These are phyloP conservation scores for Byssoonygena ceratinophila DNA, from an alignment of 2,329 filamentous ascomycete species.

Conservation along the genomic window DNA sequence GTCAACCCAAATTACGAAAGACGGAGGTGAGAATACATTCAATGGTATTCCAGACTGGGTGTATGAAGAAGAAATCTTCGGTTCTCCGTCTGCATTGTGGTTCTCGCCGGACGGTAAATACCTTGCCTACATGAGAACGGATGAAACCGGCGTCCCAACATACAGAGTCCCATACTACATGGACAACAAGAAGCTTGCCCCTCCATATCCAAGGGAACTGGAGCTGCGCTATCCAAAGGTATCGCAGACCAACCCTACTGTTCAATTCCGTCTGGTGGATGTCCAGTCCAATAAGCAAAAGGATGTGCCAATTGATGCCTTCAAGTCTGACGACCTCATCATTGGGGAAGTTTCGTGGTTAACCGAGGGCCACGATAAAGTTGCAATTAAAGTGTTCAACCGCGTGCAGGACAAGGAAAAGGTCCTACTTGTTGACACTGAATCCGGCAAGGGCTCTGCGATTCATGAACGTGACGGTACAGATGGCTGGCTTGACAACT, in stretches of 20 bases:
- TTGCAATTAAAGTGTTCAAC: slow-evolving; percentile 58
- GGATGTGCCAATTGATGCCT: slow-evolving; percentile 46
- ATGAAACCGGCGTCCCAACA: slow-evolving; percentile 60
- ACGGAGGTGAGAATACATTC: slow-evolving; percentile 73
- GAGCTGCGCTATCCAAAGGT: slow-evolving; percentile 60
- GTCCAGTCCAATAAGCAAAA: slow-evolving; percentile 40
- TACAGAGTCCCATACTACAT: slow-evolving; percentile 59
- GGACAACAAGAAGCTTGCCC: slow-evolving; percentile 46
- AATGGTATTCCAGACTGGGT: slow-evolving; percentile 96
- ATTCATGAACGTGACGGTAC: slow-evolving; percentile 49
- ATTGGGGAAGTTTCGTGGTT: slow-evolving; percentile 60
- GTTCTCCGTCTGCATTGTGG: slow-evolving; percentile 69
- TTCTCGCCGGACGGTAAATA: slow-evolving; percentile 81
- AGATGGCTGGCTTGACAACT: slow-evolving; percentile 52
- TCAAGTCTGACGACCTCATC: slow-evolving; percentile 50
- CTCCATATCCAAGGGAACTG: slow-evolving; percentile 52
- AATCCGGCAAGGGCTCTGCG: slow-evolving; percentile 36
- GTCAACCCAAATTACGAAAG: slow-evolving; percentile 58
- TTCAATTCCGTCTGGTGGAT: slow-evolving; percentile 49
- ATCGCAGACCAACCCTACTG: slow-evolving; percentile 56
- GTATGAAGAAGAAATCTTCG: slow-evolving; percentile 72
- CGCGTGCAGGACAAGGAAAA: slow-evolving; percentile 57
- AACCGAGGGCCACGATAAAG: slow-evolving; percentile 48
- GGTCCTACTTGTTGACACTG: slow-evolving; percentile 49
- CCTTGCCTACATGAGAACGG: slow-evolving; percentile 76